Evolutionary conservation across 2,329 filamentous ascomycete species (phyloP).

Genomic region (Fragosphaeria purpurea): DNA sequence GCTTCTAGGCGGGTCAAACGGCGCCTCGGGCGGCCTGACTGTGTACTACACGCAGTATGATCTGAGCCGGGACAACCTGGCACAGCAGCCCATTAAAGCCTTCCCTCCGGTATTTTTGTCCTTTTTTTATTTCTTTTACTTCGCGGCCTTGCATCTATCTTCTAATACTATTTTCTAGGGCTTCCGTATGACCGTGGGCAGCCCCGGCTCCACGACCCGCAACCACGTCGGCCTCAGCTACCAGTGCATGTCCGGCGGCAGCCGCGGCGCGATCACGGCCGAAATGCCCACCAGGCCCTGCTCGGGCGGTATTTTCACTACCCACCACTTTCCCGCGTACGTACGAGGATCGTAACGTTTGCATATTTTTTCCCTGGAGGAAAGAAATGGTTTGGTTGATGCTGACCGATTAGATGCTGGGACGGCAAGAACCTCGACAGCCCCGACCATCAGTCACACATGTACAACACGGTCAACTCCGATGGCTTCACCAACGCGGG

Average conservation of each 20-base stretch:
- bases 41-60: constrained; percentile 19
- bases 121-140: neutral
- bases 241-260: constrained; percentile 10
- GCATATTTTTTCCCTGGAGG: too few species aligned
- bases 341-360: neutral
- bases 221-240: constrained; percentile 11
- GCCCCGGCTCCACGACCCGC: neutral
- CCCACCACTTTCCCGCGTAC: constrained; percentile 14
- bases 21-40: constrained; percentile 15
- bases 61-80: constrained; percentile 15
- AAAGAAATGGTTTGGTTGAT: too few species aligned
- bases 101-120: constrained; percentile 15
- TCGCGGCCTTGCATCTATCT: neutral
- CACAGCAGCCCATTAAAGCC: constrained; percentile 14
- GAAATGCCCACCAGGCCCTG: constrained; percentile 10
- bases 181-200: constrained; percentile 15
- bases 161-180: constrained; percentile 1
- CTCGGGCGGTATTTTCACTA: constrained; percentile 12
- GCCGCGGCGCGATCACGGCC: constrained; percentile 6
- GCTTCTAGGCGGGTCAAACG: constrained; percentile 14
- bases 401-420: constrained; percentile 35
- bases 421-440: constrained; percentile 46
- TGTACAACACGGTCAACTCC: constrained; percentile 13
- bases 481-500: constrained; percentile 15
- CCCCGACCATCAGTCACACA: constrained; percentile 30